Base-by-base conservation (phyloP, 805 yeast genomes). In the Saturnispora dispora region DNA sequence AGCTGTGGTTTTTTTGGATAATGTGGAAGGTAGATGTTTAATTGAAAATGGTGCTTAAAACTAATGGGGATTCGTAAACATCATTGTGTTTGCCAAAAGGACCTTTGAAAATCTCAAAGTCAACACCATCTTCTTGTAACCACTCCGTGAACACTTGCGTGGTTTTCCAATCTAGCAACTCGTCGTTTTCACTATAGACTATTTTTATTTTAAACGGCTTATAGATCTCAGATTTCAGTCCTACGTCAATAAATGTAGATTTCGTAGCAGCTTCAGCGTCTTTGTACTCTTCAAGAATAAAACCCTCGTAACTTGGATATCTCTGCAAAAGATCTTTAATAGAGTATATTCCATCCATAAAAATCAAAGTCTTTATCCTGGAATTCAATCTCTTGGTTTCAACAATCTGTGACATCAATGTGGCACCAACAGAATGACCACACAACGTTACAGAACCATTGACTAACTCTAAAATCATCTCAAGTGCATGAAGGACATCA, bases 401-500 rank as follows among this genome's bases (percentile, higher is more conserved):
- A 10, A 77, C 56, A n/a, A 76, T 55, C 58, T 85, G 90, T 35
- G 81, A 69, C 4, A 75, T 68, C 45, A 85, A 60, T 1, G 85
- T 80, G 1, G 90, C 87, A 2, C 96, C 96, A 4, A 81, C 93
- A 1, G 93, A 84, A 66, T 88, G 96, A 0, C 96, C 96, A 10
- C 78, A 70, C 0, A 81, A 55, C 3, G 65, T 64, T 3, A 71
- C 43, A 25, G 59, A 57, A 4, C 57, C 53, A 36, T 61, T 56
- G 0, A 61, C 56, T 8, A 50, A 23, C 4, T 54, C 47, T 3
- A 33, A 17, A 20, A 69, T 58, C 3, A 27, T 23, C 2, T 48
- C 22, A 6, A 85, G 56, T 0, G 79, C 85, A 0, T 46, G 49
- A 0, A 72, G 46, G 2, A 82, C 79, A 57, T 88, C 95, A 0